Base-by-base conservation (phyloP, 306 rosid species). In the Prunus dulcis region DNA sequence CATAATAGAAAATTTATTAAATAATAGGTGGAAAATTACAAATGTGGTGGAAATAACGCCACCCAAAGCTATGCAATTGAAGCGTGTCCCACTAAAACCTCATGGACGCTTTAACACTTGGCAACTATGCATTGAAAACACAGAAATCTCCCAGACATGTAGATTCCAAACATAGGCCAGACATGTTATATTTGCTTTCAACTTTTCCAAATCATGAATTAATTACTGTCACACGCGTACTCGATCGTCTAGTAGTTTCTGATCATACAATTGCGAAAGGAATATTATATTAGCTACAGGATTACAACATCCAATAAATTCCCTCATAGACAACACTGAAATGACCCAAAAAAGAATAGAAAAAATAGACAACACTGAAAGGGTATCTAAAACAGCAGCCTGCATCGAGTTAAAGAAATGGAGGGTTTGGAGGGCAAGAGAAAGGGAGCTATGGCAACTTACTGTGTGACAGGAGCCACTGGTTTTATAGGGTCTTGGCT, bases 401-500 rank as follows among this genome's bases (percentile, higher is more conserved):
- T 15, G 49, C 25, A n/a, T 52, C 74, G 27, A 5, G 55, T 34
- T 17, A 23, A 57, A 23, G 70, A 78, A 80, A 86, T 82, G 86
- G 83, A 78, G 86, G 84, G 76, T 23, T 34, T n/a, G 49, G 78
- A 23, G 49, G 9, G 2, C 43, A 38, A 49, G 52, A 69, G 20
- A 60, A 46, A 13, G 58, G 81, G 32, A 71, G 70, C 69, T 72
- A 18, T 10, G 51, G 25, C 56, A 57, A 84, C 81, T 10, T 93
- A 86, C 75, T 93, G 96, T 50, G 98, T 93, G 1, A 89, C 95
- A 46, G 95, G 98, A 2, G 92, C 90, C 20, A 85, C 80, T 12
- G 95, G 98, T 11, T 93, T 83, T 67, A 86, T 86, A 30, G 96
- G 91, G 15, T 91, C 95, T 43, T 93, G 90, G 89, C 73, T 93